These are phyloP conservation scores for Paramarasmius palmivorus DNA, from an alignment of 1,284 basidiomycete species.

Conservation along the genomic window DNA sequence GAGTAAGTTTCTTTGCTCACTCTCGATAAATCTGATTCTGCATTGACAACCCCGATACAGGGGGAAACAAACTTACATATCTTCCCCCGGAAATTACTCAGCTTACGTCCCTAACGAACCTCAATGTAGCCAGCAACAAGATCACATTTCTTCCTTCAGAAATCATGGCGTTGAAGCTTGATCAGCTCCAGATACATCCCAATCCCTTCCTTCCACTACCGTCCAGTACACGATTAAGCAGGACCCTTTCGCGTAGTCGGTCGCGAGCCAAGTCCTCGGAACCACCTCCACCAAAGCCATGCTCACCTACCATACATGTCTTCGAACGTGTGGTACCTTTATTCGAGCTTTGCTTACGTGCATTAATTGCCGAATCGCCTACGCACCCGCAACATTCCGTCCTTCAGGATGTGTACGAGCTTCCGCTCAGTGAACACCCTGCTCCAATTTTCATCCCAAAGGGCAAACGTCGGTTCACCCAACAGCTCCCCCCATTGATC, in stretches of 20 bases:
- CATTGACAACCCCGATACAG: constrained; percentile 31
- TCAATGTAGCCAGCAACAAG: constrained; percentile 64
- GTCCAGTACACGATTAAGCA: constrained; percentile 13
- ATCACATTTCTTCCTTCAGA: constrained; percentile 67
- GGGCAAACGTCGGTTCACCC: constrained; percentile 22
- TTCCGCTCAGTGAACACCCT: background rate
- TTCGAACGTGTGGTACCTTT: constrained; percentile 42
- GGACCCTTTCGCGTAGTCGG: constrained; percentile 15
- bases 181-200: constrained; percentile 45
- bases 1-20: constrained; percentile 39
- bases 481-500: constrained; percentile 17
- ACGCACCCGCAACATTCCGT: background rate
- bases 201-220: constrained; percentile 57
- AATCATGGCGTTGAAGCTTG: constrained; percentile 54
- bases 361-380: constrained; percentile 37
- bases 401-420: constrained; percentile 4
- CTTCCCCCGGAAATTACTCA: constrained; percentile 67
- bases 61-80: constrained; percentile 53
- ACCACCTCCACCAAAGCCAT: constrained; percentile 16
- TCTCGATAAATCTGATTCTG: background rate
- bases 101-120: constrained; percentile 53
- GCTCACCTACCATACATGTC: constrained; percentile 25
- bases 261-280: constrained; percentile 12
- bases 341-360: constrained; percentile 50
- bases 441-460: background rate